Evolutionary conservation across 1,284 basidiomycete genomes (phyloP), one percentile per base, ranked within the genome.

Genomic region (Spongispora temasekensis): DNA sequence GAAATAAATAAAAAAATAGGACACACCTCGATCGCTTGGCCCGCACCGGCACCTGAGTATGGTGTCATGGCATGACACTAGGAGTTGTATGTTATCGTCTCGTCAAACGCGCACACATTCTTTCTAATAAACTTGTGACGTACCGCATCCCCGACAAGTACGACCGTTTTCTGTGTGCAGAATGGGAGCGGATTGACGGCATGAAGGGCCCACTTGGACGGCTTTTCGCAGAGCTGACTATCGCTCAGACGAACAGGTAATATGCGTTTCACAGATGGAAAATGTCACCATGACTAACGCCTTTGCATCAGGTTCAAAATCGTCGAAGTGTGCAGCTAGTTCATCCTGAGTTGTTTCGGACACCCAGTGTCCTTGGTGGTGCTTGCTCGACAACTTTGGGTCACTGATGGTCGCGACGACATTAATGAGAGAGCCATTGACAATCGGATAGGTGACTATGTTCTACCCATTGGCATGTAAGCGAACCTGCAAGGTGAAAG

Each of bases 231-330:
- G 21, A 62, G 53, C 71, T 70, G 34, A 1, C 2, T 13, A 23
- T 35, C 10, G 9, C 17, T 25, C 9, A 15, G 2, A 23, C 5
- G 3, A 8, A 21, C 12, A n/a, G n/a, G n/a, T n/a, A n/a, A n/a
- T n/a, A n/a, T n/a, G n/a, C n/a, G n/a, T n/a, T n/a, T n/a, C n/a
- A n/a, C n/a, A n/a, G n/a, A n/a, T n/a, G 5, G 27, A 15, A 30
- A 2, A 28, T 58, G 66, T 54, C 59, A 82, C 83, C 58, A 78
- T 69, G 8, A 82, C 34, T 28, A 84, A 57, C 1, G 73, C 67
- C 62, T 72, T 73, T 5, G 76, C 78, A 53, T 81, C 78, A 2
- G 74, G 71, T 63, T 84, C 83, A 75, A 81, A 83, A 19, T 70
- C 64, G 3, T 60, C 62, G 56, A 77, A 83, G 5, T 50, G 55